Base-by-base conservation (phyloP, 2,329 filamentous ascomycete species). In the Apiospora phragmitis region DNA sequence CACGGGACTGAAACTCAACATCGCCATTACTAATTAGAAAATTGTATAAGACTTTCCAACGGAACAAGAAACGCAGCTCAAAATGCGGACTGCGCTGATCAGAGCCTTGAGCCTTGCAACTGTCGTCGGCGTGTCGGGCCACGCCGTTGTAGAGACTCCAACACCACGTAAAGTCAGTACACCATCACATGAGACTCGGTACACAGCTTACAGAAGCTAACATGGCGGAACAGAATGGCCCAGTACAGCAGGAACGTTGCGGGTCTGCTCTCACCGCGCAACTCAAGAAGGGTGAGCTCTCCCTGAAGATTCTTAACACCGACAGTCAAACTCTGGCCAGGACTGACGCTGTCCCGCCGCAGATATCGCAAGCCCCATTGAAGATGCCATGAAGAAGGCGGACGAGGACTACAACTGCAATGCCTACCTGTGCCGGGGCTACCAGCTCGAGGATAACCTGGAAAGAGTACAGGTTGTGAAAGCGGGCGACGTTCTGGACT, bases 401-500 rank as follows among this genome's bases (percentile, higher is more conserved):
- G 75, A 77, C 45, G 69, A 68, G 9, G 71, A 70, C 49, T 77
- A 77, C 70, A 73, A 76, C 18, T 78, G 77, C 72, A 74, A 78
- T 35, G 71, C 73, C 14, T 78, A 77, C 55, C 66, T 76, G 5
- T 80, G 78, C 75, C 78, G 79, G 45, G 78, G 77, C 7, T 79
- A 78, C 68, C 74, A 79, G 70, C 78, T 77, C 73, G 76, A 76
- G 67, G 77, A 80, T 70, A 80, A 80, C 71, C 59, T 55, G 21
- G 74, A 76, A 65, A 77, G 77, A 49, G 70, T 79, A 45, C 73
- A 76, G 35, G 68, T 67, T n/a, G 76, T 76, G 69, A 72, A 71
- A 4, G 74, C 81, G 18, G 81, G 82, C 41, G 74, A 84, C 70
- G 77, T 75, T 4, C 71, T 84, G 59, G 76, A 79, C 70, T 81